phyloP scores from a whole-genome alignment of 2,329 filamentous ascomycete species.

The Uncinocarpus reesii region DNA sequence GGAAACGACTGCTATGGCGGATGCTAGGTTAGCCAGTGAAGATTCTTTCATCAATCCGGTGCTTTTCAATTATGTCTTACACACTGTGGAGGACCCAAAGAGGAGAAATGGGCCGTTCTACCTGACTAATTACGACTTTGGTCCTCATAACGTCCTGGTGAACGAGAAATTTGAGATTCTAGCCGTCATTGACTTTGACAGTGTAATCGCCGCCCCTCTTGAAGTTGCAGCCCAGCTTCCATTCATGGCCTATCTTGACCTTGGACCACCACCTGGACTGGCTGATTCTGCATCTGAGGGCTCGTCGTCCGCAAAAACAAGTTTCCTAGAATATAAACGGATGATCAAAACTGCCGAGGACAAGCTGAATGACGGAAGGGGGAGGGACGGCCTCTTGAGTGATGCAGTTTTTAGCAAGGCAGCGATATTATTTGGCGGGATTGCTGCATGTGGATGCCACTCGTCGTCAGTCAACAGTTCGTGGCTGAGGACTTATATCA shows the following conservation, averaged over 20 bases:
- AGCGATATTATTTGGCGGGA: background rate
- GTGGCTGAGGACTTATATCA: background rate
- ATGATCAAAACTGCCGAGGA: conserved; percentile 3
- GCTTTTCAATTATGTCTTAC: background rate
- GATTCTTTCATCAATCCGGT: conserved; percentile 2
- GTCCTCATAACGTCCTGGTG: conserved; percentile 16
- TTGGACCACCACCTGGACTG: background rate
- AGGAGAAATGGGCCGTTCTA: conserved; percentile 12
- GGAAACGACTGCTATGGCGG: background rate
- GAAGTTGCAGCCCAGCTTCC: conserved; percentile 12
- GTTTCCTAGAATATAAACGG: background rate
- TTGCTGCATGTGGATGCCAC: background rate
- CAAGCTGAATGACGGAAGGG: background rate
- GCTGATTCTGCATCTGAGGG: background rate
- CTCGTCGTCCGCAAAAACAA: background rate
- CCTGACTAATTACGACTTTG: conserved; percentile 15
- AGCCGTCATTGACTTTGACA: conserved; percentile 16
- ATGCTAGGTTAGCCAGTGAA: background rate
- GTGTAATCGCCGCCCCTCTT: conserved; percentile 15
- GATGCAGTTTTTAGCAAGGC: background rate
- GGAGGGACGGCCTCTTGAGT: background rate
- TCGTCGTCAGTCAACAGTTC: background rate
- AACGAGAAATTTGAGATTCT: conserved; percentile 16
- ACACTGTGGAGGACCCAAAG: background rate
- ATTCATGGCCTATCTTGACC: conserved; percentile 1